phyloP scores from a whole-genome alignment of 1,284 basidiomycete genomes.

The Paramarasmius palmivorus region DNA sequence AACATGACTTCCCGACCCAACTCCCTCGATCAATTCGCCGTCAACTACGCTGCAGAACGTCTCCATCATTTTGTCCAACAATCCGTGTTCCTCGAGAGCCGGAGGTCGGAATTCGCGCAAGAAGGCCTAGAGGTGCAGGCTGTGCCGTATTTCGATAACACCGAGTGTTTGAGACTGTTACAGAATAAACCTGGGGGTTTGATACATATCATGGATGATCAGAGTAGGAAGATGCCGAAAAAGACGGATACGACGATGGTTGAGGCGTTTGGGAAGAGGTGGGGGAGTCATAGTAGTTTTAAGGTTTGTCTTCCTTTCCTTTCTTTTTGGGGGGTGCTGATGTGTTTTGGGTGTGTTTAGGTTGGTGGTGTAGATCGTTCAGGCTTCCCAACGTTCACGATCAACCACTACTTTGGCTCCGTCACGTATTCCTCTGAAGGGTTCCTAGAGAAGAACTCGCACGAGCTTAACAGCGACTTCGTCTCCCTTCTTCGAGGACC shows the following conservation, averaged over 20 bases:
- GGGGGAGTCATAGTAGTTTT: constrained; percentile 93
- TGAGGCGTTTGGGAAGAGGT: constrained; percentile 91
- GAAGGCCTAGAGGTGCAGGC: constrained; percentile 85
- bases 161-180: constrained; percentile 86
- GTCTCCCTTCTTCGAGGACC: constrained; percentile 84
- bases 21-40: constrained; percentile 93
- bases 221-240: constrained; percentile 82
- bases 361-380: constrained; percentile 68
- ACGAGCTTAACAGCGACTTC: constrained; percentile 91
- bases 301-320: no score
- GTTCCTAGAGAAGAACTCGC: constrained; percentile 89
- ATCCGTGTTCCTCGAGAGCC: constrained; percentile 77
- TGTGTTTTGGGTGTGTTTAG: no score
- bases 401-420: constrained; percentile 90
- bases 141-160: constrained; percentile 88
- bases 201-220: constrained; percentile 97
- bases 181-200: constrained; percentile 89
- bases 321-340: no score
- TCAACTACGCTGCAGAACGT: constrained; percentile 95
- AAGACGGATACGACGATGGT: constrained; percentile 95
- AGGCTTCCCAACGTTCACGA: constrained; percentile 86
- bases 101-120: constrained; percentile 78
- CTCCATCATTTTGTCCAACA: constrained; percentile 85
- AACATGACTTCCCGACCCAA: constrained; percentile 84
- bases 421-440: constrained; percentile 91